A percentile compares a stretch with the other conserved stretches of the same genome.
phyloP scores from a whole-genome alignment of 2,329 filamentous ascomycete species.

The Cladosporium sp. region DNA sequence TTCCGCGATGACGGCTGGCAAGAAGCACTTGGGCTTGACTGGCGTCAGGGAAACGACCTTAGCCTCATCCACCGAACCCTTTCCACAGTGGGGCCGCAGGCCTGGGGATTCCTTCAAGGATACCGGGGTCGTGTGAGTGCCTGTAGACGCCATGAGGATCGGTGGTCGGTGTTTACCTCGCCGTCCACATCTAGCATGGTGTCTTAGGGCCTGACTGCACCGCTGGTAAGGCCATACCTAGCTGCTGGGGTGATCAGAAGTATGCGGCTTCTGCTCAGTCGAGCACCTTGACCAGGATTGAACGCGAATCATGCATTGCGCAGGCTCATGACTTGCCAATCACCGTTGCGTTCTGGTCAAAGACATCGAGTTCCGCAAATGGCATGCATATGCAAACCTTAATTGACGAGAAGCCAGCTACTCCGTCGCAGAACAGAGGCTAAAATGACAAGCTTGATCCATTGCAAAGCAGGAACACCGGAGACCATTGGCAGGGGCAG shows the following conservation, averaged over 20 bases:
- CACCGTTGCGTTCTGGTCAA: not conserved
- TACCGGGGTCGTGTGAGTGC: slow-evolving; percentile 8
- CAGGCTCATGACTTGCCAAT: no score
- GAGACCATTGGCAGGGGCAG: slow-evolving; percentile 6
- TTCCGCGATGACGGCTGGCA: slow-evolving; percentile 8
- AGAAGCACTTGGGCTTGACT: not conserved
- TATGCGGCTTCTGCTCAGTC: not conserved
- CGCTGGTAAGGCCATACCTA: not conserved
- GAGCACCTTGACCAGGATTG: not conserved
- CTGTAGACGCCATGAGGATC: slow-evolving; percentile 6
- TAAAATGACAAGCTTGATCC: slow-evolving; percentile 8
- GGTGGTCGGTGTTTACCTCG: slow-evolving; percentile 8
- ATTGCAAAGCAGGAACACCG: slow-evolving; percentile 11
- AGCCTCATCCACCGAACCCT: slow-evolving; percentile 1
- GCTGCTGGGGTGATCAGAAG: slow-evolving; percentile 2
- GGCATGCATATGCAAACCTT: slow-evolving; percentile 3
- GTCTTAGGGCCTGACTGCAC: slow-evolving; percentile 8
- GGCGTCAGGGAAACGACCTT: slow-evolving; percentile 3
- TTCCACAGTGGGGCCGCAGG: slow-evolving; percentile 10
- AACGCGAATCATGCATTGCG: not conserved
- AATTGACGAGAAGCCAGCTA: not conserved
- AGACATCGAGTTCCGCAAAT: not conserved
- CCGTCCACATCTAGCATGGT: slow-evolving; percentile 1
- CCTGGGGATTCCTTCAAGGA: slow-evolving; percentile 12
- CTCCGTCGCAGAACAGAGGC: not conserved